Percentiles rank a stretch among this genome's conserved stretches.
phyloP scores from a whole-genome alignment of 1,284 basidiomycete species.

The Malassezia japonica region DNA sequence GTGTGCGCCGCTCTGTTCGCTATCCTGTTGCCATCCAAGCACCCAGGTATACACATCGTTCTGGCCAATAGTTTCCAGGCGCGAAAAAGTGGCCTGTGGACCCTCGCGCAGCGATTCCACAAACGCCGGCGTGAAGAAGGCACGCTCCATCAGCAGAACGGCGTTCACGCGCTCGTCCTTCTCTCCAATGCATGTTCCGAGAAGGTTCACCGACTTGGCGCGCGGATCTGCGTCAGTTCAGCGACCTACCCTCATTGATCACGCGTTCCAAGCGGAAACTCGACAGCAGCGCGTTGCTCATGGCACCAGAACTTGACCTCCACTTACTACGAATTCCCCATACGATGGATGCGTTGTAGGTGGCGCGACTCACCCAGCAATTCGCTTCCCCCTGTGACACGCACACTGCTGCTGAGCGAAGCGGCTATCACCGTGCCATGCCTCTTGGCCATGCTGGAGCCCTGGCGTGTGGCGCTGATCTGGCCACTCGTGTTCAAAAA shows the following conservation, averaged over 20 bases:
- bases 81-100: slow-evolving; percentile 10
- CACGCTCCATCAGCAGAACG: slow-evolving; percentile 40
- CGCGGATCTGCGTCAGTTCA: slow-evolving; percentile 20
- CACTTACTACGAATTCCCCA: neutral
- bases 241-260: slow-evolving; percentile 21
- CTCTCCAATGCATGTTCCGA: slow-evolving; percentile 14
- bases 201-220: slow-evolving; percentile 21
- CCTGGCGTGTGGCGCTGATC: slow-evolving; percentile 58
- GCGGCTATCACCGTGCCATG: slow-evolving; percentile 59
- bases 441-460: slow-evolving; percentile 56
- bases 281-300: slow-evolving; percentile 10
- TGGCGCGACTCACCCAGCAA: neutral
- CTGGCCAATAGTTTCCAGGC: slow-evolving; percentile 26
- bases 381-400: slow-evolving; percentile 77
- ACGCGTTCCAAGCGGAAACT: slow-evolving; percentile 30
- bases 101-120: slow-evolving; percentile 4
- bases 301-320: neutral
- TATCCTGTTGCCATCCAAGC: slow-evolving; percentile 23
- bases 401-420: slow-evolving; percentile 60
- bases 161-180: slow-evolving; percentile 17
- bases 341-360: slow-evolving; percentile 14
- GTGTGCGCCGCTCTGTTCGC: slow-evolving; percentile 20
- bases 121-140: slow-evolving; percentile 30
- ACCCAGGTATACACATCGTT: slow-evolving; percentile 47
- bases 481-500: slow-evolving; percentile 52